A percentile compares a stretch with the other conserved stretches of the same genome.
phyloP scores from a whole-genome alignment of 768 basidiomycete genomes.

The Hortiboletus campestris region DNA sequence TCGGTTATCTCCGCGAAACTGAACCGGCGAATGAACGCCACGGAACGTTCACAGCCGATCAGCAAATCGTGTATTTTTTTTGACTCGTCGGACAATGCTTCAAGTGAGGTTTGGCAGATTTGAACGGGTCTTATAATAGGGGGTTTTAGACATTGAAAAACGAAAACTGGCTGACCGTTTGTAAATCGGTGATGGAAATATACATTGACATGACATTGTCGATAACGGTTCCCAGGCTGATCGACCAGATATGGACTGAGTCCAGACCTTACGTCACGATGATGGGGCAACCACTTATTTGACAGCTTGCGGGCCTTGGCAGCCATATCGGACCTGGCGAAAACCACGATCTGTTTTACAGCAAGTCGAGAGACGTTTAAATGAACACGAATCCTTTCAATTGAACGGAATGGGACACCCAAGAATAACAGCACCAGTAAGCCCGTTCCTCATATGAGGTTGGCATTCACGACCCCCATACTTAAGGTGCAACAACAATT shows the following conservation, averaged over 20 bases:
- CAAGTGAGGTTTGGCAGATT: neutral
- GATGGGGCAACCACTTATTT: neutral
- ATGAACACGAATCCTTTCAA: too few species aligned
- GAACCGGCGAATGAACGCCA: neutral
- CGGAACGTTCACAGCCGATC: constrained; percentile 11
- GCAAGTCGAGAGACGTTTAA: too few species aligned
- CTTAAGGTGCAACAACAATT: neutral
- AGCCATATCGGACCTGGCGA: neutral
- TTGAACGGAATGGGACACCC: too few species aligned
- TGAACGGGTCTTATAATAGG: too few species aligned
- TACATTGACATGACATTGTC: neutral
- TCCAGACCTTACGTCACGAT: neutral
- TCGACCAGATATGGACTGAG: neutral
- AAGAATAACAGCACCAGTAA: too few species aligned
- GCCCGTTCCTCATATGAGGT: too few species aligned
- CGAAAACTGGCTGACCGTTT: neutral
- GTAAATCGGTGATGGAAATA: neutral
- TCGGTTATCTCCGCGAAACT: constrained; percentile 28
- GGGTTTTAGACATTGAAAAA: too few species aligned
- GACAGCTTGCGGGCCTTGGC: neutral
- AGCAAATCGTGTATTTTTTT: neutral
- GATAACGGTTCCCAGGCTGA: neutral
- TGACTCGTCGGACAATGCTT: neutral
- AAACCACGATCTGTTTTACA: neutral
- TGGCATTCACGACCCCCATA: neutral